Percentiles rank a stretch among this genome's conserved stretches.
phyloP scores from a whole-genome alignment of 208 protist species.

The Tetramitus jugosus region DNA sequence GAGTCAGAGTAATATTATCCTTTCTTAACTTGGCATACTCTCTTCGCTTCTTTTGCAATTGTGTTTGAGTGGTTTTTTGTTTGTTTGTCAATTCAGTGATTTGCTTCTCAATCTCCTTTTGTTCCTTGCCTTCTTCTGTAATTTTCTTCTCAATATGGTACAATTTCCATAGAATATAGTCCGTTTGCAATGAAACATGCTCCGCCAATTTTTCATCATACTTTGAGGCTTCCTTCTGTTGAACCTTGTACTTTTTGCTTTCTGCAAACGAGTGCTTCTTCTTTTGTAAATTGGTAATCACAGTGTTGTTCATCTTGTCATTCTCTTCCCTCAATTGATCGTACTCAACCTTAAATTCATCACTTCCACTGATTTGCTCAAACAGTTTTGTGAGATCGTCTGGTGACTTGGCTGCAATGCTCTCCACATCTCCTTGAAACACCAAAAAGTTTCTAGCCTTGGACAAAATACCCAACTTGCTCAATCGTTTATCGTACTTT shows the following conservation, averaged over 20 bases:
- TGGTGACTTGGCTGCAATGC: conserved; percentile 79
- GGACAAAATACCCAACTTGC: conserved; percentile 62
- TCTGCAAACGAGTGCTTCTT: conserved; percentile 73
- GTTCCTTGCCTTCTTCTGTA: conserved; percentile 44
- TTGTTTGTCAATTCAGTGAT: conserved; percentile 38
- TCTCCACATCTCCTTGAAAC: conserved; percentile 92
- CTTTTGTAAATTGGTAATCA: conserved; percentile 64
- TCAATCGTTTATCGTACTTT: conserved; percentile 67
- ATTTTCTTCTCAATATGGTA: conserved; percentile 72
- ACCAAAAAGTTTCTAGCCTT: conserved; percentile 87
- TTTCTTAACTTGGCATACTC: neutral
- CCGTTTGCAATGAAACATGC: conserved; percentile 37
- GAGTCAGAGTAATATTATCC: neutral
- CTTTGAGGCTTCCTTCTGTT: conserved; percentile 88
- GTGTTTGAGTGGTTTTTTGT: neutral
- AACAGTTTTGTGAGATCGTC: conserved; percentile 89
- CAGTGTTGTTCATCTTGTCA: conserved; percentile 61
- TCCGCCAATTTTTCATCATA: conserved; percentile 53
- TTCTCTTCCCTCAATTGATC: conserved; percentile 54
- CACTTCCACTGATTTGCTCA: conserved; percentile 86
- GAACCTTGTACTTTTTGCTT: conserved; percentile 82
- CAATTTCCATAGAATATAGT: conserved; percentile 69
- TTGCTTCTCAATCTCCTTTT: conserved; percentile 57
- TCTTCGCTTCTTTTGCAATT: neutral
- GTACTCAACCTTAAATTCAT: conserved; percentile 82